These are phyloP conservation scores for Perilla frutescens DNA, from an alignment of 257 asterid genomes.

Conservation along the genomic window DNA sequence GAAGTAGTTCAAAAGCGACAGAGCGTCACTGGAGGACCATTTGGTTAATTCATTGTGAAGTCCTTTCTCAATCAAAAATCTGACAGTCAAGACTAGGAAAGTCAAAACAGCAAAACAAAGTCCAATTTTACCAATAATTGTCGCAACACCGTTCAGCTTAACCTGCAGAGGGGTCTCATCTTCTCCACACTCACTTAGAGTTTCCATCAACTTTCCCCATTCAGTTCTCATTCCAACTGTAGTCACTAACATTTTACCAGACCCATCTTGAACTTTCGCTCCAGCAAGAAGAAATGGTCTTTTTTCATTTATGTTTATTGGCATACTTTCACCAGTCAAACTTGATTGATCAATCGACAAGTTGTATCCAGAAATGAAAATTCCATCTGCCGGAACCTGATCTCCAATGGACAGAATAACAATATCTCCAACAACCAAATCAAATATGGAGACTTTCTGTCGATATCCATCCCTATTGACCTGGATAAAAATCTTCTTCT, in stretches of 20 bases:
- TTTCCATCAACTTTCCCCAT: conserved; percentile 99
- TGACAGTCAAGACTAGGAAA: conserved; percentile 63
- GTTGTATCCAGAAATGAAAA: conserved; percentile 77
- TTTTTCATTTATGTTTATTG: conserved; percentile 69
- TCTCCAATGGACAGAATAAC: conserved; percentile 81
- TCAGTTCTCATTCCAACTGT: conserved; percentile 99
- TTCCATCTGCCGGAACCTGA: conserved; percentile 90
- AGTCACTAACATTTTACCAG: conserved; percentile 90
- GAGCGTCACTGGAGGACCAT: conserved; percentile 83
- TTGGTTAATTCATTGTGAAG: conserved; percentile 53
- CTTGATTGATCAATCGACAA: conserved; percentile 94
- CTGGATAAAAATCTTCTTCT: conserved; percentile 87
- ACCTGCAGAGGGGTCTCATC: conserved; percentile 99
- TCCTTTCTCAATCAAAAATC: conserved; percentile 79
- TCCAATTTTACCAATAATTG: conserved; percentile 93
- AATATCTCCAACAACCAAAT: conserved; percentile 91
- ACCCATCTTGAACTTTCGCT: conserved; percentile 87
- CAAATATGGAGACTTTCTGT: conserved; percentile 82
- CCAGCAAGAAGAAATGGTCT: conserved; percentile 91
- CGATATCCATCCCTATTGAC: conserved; percentile 82
- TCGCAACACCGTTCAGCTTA: conserved; percentile 95
- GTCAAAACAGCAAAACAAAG: conserved; percentile 73
- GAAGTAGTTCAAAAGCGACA: conserved; percentile 75
- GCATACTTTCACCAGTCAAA: conserved; percentile 93
- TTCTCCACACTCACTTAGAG: conserved; percentile 91